These are phyloP conservation scores for Ophiostoma triangulosporum DNA, from an alignment of 2,329 filamentous ascomycete species.

Conservation along the genomic window DNA sequence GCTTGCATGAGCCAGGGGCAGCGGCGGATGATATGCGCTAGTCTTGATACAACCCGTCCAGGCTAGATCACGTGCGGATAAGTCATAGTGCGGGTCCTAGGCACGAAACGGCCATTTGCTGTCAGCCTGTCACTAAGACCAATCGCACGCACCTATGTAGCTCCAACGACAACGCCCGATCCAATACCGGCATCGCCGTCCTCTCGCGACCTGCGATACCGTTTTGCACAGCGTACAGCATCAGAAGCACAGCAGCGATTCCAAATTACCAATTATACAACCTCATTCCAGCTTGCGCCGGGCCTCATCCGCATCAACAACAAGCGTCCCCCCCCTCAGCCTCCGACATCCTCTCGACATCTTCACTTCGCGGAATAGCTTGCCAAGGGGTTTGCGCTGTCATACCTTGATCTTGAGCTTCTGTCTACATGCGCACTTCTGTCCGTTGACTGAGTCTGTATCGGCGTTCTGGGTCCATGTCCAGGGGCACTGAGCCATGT, in stretches of 20 bases:
- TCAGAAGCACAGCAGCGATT: neutral
- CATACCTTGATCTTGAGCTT: neutral
- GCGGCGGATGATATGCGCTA: neutral
- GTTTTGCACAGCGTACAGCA: neutral
- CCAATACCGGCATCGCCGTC: conserved; percentile 5
- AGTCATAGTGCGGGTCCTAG: neutral
- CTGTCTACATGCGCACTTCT: conserved; percentile 8
- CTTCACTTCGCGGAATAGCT: neutral
- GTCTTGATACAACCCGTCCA: neutral
- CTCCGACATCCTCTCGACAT: neutral
- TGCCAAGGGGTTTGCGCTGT: neutral
- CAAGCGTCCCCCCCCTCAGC: neutral
- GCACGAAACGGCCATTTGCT: conserved; percentile 1
- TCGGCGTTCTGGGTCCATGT: conserved; percentile 3
- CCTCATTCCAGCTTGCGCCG: neutral
- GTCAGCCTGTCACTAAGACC: conserved; percentile 3
- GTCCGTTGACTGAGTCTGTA: neutral
- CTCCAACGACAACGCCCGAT: conserved; percentile 5
- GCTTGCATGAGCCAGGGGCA: conserved; percentile 11
- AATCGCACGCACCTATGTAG: neutral
- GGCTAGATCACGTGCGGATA: neutral
- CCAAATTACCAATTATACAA: neutral
- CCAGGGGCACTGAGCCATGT: conserved; percentile 32
- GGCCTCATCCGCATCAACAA: neutral
- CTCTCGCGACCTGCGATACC: neutral